phyloP scores from a whole-genome alignment of 306 rosid species.

The Lagenaria siceraria region DNA sequence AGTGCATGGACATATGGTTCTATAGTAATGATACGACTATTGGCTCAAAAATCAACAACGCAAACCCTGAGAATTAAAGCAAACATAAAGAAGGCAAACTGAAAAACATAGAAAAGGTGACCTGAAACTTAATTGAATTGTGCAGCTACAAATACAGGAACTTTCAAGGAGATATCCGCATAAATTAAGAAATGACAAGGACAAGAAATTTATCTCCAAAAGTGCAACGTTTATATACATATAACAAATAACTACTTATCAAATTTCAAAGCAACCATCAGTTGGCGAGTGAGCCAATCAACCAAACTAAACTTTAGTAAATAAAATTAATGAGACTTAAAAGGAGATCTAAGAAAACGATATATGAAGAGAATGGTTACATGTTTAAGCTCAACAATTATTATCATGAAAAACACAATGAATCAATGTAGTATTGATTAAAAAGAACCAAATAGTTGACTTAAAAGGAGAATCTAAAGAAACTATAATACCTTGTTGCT shows the following conservation, averaged over 20 bases:
- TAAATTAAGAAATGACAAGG: background rate
- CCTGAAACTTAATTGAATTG: background rate
- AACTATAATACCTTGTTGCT: slow-evolving; percentile 49
- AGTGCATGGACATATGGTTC: background rate
- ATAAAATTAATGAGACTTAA: background rate
- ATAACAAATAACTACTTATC: background rate
- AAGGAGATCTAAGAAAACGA: too few relatives aligned
- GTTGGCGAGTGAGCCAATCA: background rate
- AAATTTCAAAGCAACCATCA: background rate
- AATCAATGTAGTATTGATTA: background rate
- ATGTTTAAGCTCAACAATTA: background rate
- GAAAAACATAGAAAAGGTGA: background rate
- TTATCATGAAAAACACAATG: background rate
- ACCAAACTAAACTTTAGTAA: background rate
- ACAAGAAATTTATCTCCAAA: background rate
- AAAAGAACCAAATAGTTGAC: background rate
- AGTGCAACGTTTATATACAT: background rate
- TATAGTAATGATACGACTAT: background rate
- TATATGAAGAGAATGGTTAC: too few relatives aligned
- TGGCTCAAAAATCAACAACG: background rate
- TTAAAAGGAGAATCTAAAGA: background rate
- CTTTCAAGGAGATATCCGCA: background rate
- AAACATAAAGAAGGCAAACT: background rate
- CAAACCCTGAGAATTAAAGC: background rate
- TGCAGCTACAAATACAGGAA: background rate